These are phyloP conservation scores for Gaertneriomyces semiglobifer DNA, from an alignment of 192 early-diverging fungal species.

Conservation along the genomic window DNA sequence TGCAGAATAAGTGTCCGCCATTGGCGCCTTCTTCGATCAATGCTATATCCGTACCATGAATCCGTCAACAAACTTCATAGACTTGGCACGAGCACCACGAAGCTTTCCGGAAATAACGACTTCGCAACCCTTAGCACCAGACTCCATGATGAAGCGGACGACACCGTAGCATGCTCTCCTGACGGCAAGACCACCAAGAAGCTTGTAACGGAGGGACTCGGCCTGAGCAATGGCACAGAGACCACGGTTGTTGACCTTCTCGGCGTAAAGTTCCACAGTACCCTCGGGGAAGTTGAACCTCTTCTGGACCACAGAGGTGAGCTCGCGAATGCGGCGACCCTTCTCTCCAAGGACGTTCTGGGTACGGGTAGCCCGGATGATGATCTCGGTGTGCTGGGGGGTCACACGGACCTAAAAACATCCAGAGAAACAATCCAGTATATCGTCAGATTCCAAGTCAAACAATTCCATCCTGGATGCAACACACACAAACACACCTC, in stretches of 20 bases:
- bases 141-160: slow-evolving; percentile 98
- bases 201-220: slow-evolving; percentile 98
- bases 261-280: slow-evolving; percentile 98
- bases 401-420: slow-evolving; percentile 80
- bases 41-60: slow-evolving; percentile 69
- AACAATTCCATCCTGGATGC: too few species aligned
- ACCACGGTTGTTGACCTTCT: slow-evolving; percentile 95
- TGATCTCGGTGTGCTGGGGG: slow-evolving; percentile 98
- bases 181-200: slow-evolving; percentile 93
- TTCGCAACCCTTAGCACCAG: slow-evolving; percentile 98
- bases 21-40: not conserved
- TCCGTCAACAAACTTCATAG: slow-evolving; percentile 99
- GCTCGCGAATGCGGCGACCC: slow-evolving; percentile 97
- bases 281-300: slow-evolving; percentile 98
- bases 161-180: slow-evolving; percentile 98
- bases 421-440: too few species aligned
- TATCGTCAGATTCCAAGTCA: too few species aligned
- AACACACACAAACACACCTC: slow-evolving; percentile 43
- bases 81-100: slow-evolving; percentile 99
- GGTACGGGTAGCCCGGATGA: slow-evolving; percentile 98
- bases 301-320: slow-evolving; percentile 98
- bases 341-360: slow-evolving; percentile 97
- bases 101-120: slow-evolving; percentile 99
- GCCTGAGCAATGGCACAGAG: slow-evolving; percentile 98
- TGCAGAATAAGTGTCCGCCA: not conserved